A percentile compares a stretch with the other conserved stretches of the same genome.
phyloP scores from a whole-genome alignment of 2,329 filamentous ascomycete genomes.

The Cercospora zeina region DNA sequence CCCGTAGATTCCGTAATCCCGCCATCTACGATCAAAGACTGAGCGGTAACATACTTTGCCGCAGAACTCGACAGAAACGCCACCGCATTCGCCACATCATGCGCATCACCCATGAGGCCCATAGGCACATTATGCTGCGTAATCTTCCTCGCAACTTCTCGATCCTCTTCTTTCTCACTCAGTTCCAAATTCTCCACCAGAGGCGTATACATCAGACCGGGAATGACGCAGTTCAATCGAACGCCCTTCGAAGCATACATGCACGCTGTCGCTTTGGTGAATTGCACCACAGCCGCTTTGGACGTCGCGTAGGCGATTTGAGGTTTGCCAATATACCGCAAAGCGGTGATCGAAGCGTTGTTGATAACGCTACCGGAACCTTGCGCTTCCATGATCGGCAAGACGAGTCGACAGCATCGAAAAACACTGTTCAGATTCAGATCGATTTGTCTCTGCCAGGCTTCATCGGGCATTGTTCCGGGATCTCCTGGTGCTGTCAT shows the following conservation, averaged over 20 bases:
- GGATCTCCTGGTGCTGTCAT: conserved; percentile 49
- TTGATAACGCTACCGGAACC: conserved; percentile 45
- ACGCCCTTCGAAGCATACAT: conserved; percentile 51
- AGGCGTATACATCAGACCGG: conserved; percentile 59
- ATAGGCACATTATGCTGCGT: conserved; percentile 60
- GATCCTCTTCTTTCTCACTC: conserved; percentile 48
- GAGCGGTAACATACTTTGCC: conserved; percentile 80
- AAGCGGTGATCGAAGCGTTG: conserved; percentile 55
- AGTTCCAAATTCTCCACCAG: conserved; percentile 50
- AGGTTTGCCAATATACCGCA: conserved; percentile 54
- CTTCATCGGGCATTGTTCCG: conserved; percentile 49
- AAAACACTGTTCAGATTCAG: conserved; percentile 60
- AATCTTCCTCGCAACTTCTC: conserved; percentile 54
- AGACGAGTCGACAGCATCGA: conserved; percentile 52
- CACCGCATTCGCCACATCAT: conserved; percentile 76
- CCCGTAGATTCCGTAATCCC: conserved; percentile 35
- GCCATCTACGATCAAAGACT: conserved; percentile 57
- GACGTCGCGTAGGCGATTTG: conserved; percentile 54
- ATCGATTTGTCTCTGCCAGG: conserved; percentile 56
- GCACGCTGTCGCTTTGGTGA: conserved; percentile 42
- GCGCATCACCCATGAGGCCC: conserved; percentile 59
- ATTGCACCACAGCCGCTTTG: conserved; percentile 36
- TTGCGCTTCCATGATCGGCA: conserved; percentile 57
- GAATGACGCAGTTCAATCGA: conserved; percentile 56
- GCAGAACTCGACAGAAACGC: conserved; percentile 83